Conservation (phyloP, 441 rosid genomes). For the Euphorbia celastroides region DNA sequence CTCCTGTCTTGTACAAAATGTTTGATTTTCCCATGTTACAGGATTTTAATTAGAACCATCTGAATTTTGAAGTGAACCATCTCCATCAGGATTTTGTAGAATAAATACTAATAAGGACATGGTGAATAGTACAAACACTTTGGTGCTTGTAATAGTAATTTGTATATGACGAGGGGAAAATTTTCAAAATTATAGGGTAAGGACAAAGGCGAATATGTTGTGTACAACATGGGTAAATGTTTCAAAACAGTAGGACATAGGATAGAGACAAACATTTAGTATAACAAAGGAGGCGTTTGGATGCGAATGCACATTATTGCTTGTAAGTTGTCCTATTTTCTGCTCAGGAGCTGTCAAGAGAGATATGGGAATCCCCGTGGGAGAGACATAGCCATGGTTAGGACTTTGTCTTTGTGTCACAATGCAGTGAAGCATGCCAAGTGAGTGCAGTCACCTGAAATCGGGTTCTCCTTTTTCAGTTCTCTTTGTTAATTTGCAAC, state of each 20-base stretch:
- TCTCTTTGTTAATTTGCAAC: background rate
- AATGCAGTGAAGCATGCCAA: conserved; percentile 59
- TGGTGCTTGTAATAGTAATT: too few relatives aligned
- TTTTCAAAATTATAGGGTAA: too few relatives aligned
- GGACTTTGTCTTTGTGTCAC: conserved; percentile 67
- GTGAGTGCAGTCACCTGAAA: conserved; percentile 32
- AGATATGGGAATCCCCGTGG: conserved; percentile 63
- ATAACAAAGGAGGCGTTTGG: background rate
- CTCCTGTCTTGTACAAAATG: background rate
- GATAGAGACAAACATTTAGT: background rate
- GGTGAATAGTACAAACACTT: too few relatives aligned
- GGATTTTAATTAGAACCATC: too few relatives aligned
- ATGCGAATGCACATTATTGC: background rate
- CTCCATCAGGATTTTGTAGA: too few relatives aligned
- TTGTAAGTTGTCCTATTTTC: background rate
- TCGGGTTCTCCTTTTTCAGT: background rate
- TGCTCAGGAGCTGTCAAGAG: conserved; percentile 46
- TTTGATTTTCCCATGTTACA: too few relatives aligned
- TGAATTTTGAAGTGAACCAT: too few relatives aligned
- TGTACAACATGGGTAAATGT: background rate
- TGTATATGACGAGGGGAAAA: too few relatives aligned
- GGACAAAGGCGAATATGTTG: too few relatives aligned
- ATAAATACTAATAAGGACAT: too few relatives aligned
- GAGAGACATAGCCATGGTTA: conserved; percentile 76
- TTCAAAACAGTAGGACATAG: background rate